Percentiles rank a stretch among this genome's conserved stretches.
Conservation (phyloP, 192 early-diverging fungal species). For the Mortierella claussenii region DNA sequence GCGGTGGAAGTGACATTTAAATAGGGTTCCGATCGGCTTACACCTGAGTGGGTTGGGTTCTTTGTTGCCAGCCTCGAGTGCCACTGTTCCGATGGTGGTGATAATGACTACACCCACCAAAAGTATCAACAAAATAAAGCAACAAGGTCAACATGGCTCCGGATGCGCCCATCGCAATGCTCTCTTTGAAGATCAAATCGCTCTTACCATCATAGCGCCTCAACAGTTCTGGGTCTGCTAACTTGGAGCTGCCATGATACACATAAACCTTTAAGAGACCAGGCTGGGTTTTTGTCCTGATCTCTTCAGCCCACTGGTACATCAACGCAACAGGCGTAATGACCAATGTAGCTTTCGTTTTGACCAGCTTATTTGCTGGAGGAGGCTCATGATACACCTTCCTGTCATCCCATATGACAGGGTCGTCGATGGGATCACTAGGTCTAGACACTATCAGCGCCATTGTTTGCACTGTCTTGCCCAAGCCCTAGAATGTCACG, state of each 20-base stretch:
- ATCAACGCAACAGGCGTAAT: conserved; percentile 76
- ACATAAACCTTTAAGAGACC: conserved; percentile 66
- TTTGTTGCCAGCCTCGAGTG: conserved; percentile 31
- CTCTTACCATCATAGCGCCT: conserved; percentile 58
- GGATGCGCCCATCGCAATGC: no score
- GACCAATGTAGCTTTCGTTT: conserved; percentile 71
- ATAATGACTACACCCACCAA: conserved; percentile 58
- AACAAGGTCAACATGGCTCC: no score
- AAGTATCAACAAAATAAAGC: neutral
- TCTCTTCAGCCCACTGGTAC: conserved; percentile 79
- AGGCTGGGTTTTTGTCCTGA: conserved; percentile 63
- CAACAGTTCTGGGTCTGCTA: conserved; percentile 49
- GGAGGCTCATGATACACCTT: conserved; percentile 1
- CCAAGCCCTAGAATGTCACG: conserved; percentile 64
- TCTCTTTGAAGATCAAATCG: no score
- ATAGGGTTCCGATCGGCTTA: conserved; percentile 36
- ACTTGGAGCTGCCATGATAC: conserved; percentile 67
- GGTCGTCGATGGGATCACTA: conserved; percentile 6
- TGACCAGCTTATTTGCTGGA: conserved; percentile 16
- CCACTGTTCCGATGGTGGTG: conserved; percentile 56
- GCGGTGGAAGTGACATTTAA: conserved; percentile 50
- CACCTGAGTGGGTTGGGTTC: conserved; percentile 1
- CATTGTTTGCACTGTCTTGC: conserved; percentile 83
- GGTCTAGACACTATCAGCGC: conserved; percentile 59
- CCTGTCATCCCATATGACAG: conserved; percentile 24